phyloP scores from a whole-genome alignment of 805 yeast genomes.

The Starmerella lactis-condensi region DNA sequence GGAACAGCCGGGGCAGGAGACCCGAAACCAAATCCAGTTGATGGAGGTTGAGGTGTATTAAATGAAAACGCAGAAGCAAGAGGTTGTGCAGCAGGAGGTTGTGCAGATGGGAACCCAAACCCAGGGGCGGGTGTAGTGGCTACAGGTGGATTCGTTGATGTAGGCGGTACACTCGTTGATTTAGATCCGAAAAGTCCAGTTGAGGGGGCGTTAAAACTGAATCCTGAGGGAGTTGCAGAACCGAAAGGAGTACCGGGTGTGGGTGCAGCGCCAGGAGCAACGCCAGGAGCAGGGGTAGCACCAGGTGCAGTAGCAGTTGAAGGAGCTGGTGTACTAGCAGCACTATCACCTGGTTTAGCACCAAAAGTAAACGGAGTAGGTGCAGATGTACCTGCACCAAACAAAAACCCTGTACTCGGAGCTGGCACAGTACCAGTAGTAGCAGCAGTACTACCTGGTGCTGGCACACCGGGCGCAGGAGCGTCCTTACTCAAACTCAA shows the following conservation, averaged over 20 bases:
- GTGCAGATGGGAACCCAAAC: slow-evolving; percentile 1
- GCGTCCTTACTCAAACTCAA: not conserved
- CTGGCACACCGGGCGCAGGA: not conserved
- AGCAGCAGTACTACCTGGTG: not conserved
- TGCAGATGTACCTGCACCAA: not conserved
- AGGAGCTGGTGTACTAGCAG: slow-evolving; percentile 1
- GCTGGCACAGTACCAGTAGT: not conserved
- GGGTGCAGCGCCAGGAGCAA: not conserved
- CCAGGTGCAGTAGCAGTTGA: slow-evolving; percentile 1
- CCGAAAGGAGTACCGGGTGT: not conserved
- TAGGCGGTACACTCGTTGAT: slow-evolving; percentile 1
- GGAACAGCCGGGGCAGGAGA: slow-evolving; percentile 1
- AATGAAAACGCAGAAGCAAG: not conserved
- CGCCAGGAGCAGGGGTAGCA: not conserved
- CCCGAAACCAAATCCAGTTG: slow-evolving; percentile 2
- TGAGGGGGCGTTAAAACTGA: slow-evolving; percentile 1
- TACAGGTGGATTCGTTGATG: slow-evolving; percentile 1
- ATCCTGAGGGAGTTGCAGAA: not conserved
- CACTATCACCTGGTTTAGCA: not conserved
- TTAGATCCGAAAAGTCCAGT: slow-evolving; percentile 3
- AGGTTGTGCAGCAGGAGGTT: not conserved
- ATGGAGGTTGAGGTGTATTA: not conserved
- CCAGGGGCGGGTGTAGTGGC: not conserved
- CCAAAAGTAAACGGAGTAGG: slow-evolving; percentile 1
- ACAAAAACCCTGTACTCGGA: slow-evolving; percentile 1